Conservation (phyloP, 1,284 basidiomycete genomes). For the Cutaneotrichosporon cyanovorans region DNA sequence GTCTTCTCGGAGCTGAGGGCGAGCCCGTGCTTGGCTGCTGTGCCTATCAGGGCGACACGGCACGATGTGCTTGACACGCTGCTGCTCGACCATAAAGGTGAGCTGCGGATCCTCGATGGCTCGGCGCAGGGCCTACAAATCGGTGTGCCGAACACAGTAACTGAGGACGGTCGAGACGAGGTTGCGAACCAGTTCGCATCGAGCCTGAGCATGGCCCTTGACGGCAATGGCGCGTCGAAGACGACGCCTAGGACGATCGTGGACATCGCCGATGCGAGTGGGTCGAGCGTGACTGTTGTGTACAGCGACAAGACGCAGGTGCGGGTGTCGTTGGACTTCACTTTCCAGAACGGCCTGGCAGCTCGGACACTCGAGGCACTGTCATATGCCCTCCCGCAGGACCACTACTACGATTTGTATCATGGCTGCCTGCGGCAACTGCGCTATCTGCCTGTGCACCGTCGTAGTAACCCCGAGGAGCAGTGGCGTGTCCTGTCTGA, state of each 20-base stretch:
- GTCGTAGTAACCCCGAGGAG: neutral
- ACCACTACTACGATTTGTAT: constrained; percentile 26
- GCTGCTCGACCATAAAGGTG: constrained; percentile 53
- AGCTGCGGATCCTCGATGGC: constrained; percentile 56
- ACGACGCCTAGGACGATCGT: constrained; percentile 6
- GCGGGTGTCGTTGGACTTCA: constrained; percentile 51
- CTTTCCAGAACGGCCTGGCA: constrained; percentile 53
- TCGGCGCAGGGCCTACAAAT: constrained; percentile 50
- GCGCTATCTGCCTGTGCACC: neutral
- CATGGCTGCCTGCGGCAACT: neutral
- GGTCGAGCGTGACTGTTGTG: constrained; percentile 49
- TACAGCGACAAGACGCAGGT: constrained; percentile 51
- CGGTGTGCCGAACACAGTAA: constrained; percentile 21
- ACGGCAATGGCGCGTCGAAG: constrained; percentile 9
- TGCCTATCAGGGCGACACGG: constrained; percentile 58
- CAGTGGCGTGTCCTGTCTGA: constrained; percentile 8
- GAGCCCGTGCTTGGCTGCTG: constrained; percentile 51
- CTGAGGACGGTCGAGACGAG: constrained; percentile 26
- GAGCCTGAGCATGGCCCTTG: constrained; percentile 28
- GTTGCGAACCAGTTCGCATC: constrained; percentile 27
- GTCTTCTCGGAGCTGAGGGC: constrained; percentile 17
- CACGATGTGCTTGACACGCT: constrained; percentile 60
- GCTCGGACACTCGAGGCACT: constrained; percentile 57
- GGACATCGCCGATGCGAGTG: constrained; percentile 45
- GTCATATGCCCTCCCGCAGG: constrained; percentile 50